A percentile compares a stretch with the other conserved stretches of the same genome.
These are phyloP conservation scores for Alloteropsis semialata DNA, from an alignment of 176 grass and related monocot species.

Conservation along the genomic window DNA sequence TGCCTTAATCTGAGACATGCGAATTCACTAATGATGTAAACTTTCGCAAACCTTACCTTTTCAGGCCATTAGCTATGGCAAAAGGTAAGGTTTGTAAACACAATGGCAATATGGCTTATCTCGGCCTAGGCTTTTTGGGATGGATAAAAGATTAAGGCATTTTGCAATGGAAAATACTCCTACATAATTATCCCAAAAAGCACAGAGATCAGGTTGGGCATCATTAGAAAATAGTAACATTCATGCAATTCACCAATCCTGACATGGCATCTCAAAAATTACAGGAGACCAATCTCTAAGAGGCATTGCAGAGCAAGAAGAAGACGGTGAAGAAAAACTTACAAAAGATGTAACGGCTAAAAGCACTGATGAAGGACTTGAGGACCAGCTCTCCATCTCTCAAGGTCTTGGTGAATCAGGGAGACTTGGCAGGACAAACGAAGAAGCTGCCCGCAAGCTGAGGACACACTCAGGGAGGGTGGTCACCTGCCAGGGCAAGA, in stretches of 20 bases:
- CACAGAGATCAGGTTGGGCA: neutral
- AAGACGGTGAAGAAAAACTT: slow-evolving; percentile 56
- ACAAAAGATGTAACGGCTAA: slow-evolving; percentile 1
- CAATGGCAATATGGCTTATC: neutral
- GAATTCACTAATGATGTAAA: neutral
- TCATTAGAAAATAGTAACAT: neutral
- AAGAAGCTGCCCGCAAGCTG: slow-evolving; percentile 44
- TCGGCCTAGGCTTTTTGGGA: neutral
- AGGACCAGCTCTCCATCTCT: slow-evolving; percentile 41
- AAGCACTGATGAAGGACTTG: slow-evolving; percentile 27
- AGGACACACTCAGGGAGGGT: slow-evolving; percentile 61
- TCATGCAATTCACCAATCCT: neutral
- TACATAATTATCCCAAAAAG: neutral
- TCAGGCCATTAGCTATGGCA: neutral
- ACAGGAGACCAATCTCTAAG: slow-evolving; percentile 62
- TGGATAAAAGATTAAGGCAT: neutral
- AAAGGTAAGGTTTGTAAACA: neutral
- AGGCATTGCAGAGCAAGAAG: slow-evolving; percentile 36
- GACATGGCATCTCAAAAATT: slow-evolving; percentile 5
- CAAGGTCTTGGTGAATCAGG: slow-evolving; percentile 44
- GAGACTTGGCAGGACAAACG: slow-evolving; percentile 42
- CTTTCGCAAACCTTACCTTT: neutral
- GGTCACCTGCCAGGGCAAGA: slow-evolving; percentile 76
- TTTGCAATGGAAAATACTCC: neutral
- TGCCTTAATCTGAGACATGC: neutral